These are phyloP conservation scores for Blastobotrys serpentis DNA, from an alignment of 1,139 yeast genomes.

Conservation along the genomic window DNA sequence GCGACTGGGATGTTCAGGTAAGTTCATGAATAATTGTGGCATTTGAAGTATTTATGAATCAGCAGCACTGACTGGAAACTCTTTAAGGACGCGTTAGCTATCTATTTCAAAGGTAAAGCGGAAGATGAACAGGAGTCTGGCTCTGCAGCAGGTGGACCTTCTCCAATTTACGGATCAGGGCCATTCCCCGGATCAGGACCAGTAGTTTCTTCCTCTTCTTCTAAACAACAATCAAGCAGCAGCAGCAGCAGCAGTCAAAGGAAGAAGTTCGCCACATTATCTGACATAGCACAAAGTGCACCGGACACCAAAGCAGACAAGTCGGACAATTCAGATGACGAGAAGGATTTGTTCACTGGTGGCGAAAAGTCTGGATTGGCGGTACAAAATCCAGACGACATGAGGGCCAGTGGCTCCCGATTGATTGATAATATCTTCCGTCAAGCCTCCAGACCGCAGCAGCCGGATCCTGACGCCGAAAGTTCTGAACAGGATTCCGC, in stretches of 20 bases:
- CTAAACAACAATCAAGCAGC: conserved; percentile 10
- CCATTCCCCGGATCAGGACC: conserved; percentile 11
- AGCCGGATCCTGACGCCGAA: conserved; percentile 32
- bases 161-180: conserved; percentile 6
- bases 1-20: conserved; percentile 43
- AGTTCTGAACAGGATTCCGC: conserved; percentile 28
- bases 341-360: conserved; percentile 83
- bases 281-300: conserved; percentile 39
- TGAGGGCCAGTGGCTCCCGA: conserved; percentile 37
- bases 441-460: conserved; percentile 52
- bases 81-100: conserved; percentile 9
- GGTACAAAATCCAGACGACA: conserved; percentile 80
- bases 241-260: conserved; percentile 10
- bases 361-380: conserved; percentile 94
- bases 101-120: conserved; percentile 9
- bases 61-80: neutral
- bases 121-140: too few species aligned
- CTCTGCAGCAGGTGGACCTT: neutral
- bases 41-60: neutral
- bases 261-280: conserved; percentile 39
- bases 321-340: conserved; percentile 45
- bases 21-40: conserved; percentile 21
- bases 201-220: conserved; percentile 8
- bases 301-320: conserved; percentile 15
- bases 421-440: conserved; percentile 58